These are phyloP conservation scores for Hypomyces rosellus DNA, from an alignment of 2,329 filamentous ascomycete species.

Conservation along the genomic window DNA sequence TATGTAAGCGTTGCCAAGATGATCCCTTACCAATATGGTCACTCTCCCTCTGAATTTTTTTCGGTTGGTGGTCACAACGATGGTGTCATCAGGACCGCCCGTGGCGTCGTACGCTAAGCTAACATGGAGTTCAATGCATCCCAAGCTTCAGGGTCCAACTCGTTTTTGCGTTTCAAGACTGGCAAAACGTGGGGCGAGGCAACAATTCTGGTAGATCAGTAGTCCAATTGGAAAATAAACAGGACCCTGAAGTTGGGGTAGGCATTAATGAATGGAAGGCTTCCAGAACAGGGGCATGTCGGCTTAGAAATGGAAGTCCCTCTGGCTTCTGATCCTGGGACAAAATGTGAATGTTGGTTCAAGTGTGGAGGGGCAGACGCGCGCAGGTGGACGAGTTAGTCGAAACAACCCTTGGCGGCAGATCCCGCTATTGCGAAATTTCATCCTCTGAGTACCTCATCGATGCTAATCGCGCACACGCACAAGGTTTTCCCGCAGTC, in stretches of 20 bases:
- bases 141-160: not conserved
- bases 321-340: not conserved
- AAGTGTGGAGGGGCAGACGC: not conserved
- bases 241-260: not conserved
- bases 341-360: not conserved
- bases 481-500: not conserved
- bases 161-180: not conserved
- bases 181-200: slow-evolving; percentile 6
- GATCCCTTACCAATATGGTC: not conserved
- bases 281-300: not conserved
- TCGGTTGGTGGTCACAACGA: not conserved
- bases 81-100: slow-evolving; percentile 12
- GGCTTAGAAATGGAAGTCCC: too few relatives aligned
- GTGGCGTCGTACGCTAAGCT: slow-evolving; percentile 12
- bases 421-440: slow-evolving; percentile 13
- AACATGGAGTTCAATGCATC: slow-evolving; percentile 1
- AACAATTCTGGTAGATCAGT: not conserved
- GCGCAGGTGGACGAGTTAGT: not conserved
- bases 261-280: not conserved
- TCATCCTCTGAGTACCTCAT: slow-evolving; percentile 13
- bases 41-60: not conserved
- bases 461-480: slow-evolving; percentile 7
- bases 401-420: not conserved
- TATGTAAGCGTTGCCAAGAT: too few relatives aligned
- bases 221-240: too few relatives aligned